Base-by-base conservation (phyloP, 495 filamentous ascomycete genomes). In the Extremus antarcticus region DNA sequence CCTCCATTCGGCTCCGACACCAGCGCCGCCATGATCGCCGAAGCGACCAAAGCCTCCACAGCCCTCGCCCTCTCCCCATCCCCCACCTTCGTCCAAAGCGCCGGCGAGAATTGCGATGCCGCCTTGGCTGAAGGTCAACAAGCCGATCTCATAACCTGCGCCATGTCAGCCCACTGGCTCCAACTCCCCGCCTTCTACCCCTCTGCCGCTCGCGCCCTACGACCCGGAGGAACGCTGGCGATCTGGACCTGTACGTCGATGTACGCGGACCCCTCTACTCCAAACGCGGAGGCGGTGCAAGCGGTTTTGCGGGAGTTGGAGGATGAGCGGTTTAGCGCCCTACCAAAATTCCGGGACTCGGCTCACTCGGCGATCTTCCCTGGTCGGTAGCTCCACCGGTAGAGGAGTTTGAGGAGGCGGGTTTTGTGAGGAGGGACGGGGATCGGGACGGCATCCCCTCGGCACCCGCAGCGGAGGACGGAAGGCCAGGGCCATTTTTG, bases 151-250 rank as follows among this genome's bases (percentile, higher is more conserved):
- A 46, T 60, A 15, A 60, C 57, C 39, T 43, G 45, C 2, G 57
- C 43, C 8, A 60, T 43, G 16, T 46, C 52, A 0, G 73, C 76
- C 8, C 80, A 83, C 58, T 85, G 80, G 80, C 81, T 83, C 70
- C 71, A 76, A 51, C 74, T 81, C 53, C 62, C 78, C 7, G 68
- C 74, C n/a, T 82, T 81, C 65, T 88, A 82, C 78, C 66, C 68
- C 0, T 71, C 70, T 11, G 69, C 81, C 21, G 81, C 82, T 0
- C 69, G 74, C n/a, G 65, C 74, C 1, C 66, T 86, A 25, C 75
- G 72, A 54, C 74, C 75, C 2, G 76, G 76, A 3, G 80, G 79
- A 13, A 83, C 71, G 0, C 75, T 83, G 3, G 77, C 75, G 0
- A 25, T 83, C 1, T 85, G 78, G 79, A 51, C 35, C 1, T 17